Base-by-base conservation (phyloP, 2,329 filamentous ascomycete genomes). In the Apiospora kogelbergensis region DNA sequence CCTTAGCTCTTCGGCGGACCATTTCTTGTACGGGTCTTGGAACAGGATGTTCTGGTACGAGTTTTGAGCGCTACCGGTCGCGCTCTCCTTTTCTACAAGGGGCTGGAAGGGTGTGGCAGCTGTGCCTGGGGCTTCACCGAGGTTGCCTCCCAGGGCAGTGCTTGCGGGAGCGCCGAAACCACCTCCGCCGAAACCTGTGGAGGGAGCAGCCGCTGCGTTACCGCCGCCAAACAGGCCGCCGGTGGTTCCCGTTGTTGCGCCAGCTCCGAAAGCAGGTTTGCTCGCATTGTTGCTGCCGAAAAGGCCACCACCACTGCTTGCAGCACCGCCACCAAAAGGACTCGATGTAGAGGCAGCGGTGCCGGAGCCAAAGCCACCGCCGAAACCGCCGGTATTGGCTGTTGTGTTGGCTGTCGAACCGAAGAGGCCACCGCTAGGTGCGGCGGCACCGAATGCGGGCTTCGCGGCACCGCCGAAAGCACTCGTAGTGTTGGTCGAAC, bases 1-100 rank as follows among this genome's bases (percentile, higher is more conserved):
- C 76, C 93, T 87, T 67, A 96, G 82, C 79, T 96, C 91, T 75
- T 93, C 96, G n/a, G 93, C 89, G 11, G 95, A 98, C 84, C 92
- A 98, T 78, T 96, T 97, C 79, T 90, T 91, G 83, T 95, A 97
- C 1, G 91, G 88, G 30, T 91, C 89, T 81, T 92, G 91, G 79
- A 95, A 94, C 26, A 91, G 83, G 68, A 97, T 89, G 74, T 90
- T 95, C 80, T 96, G 93, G 79, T 92, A 97, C 4, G 91, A 86
- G 76, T 91, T 88, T 75, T 86, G 76, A 68, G 81, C 79, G 22
- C 79, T 80, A 73, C 82, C 86, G 53, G 86, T 88, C 3, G 84
- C 80, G 33, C 60, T 72, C 76, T 97, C 93, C 79, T 95, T 96
- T 81, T 97, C 93, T 24, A 85, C 82, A 63, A 88, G 86, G 0